Percentiles rank a stretch among this genome's conserved stretches.
These are phyloP conservation scores for Rosellinia necatrix DNA, from an alignment of 2,329 filamentous ascomycete genomes.

Conservation along the genomic window DNA sequence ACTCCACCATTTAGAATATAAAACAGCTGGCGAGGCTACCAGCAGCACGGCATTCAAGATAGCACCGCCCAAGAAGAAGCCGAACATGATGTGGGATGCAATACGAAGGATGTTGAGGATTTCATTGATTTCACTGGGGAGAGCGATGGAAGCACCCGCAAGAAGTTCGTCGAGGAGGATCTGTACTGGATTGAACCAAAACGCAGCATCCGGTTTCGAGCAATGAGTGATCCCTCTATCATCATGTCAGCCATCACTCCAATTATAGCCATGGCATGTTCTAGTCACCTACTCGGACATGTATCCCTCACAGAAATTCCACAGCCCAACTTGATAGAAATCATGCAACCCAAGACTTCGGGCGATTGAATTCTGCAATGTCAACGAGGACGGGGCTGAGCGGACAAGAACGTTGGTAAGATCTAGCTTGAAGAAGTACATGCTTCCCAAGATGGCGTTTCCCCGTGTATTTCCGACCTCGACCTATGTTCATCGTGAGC, in stretches of 20 bases:
- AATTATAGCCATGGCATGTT: not conserved
- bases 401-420: slow-evolving; percentile 80
- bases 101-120: slow-evolving; percentile 75
- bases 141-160: slow-evolving; percentile 78
- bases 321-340: slow-evolving; percentile 91
- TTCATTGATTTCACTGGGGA: slow-evolving; percentile 73
- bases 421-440: slow-evolving; percentile 85
- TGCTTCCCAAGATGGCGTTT: slow-evolving; percentile 64
- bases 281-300: slow-evolving; percentile 57
- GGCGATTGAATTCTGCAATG: slow-evolving; percentile 83
- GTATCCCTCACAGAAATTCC: slow-evolving; percentile 92
- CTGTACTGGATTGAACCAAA: slow-evolving; percentile 89
- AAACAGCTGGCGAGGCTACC: slow-evolving; percentile 63
- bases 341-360: slow-evolving; percentile 86
- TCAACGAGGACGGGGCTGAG: slow-evolving; percentile 68
- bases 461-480: slow-evolving; percentile 75
- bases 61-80: slow-evolving; percentile 75
- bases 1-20: slow-evolving; percentile 62
- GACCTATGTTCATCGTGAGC: slow-evolving; percentile 43
- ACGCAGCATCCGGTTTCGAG: slow-evolving; percentile 70
- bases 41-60: slow-evolving; percentile 75
- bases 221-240: slow-evolving; percentile 74
- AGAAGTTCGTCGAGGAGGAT: slow-evolving; percentile 82
- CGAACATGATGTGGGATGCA: slow-evolving; percentile 86
- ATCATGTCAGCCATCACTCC: slow-evolving; percentile 51